Evolutionary conservation across 164 flowering plant species (phyloP).

Genomic region (Umbilicus rupestris): DNA sequence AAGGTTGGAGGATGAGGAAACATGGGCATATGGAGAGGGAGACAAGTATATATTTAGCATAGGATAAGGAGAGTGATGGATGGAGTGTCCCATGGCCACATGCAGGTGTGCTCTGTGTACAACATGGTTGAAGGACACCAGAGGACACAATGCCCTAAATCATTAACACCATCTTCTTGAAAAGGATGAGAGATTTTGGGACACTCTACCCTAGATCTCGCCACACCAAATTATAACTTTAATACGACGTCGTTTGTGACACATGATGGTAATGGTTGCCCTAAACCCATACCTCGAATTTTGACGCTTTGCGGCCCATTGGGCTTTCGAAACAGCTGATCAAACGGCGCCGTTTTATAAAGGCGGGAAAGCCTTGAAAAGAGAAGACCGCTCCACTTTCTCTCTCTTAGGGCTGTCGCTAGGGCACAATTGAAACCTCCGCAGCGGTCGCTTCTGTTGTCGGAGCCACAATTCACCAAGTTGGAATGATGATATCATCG

Average conservation of each 20-base stretch:
- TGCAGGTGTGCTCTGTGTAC: not conserved
- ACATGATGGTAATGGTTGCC: too few relatives aligned
- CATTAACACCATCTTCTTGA: not conserved
- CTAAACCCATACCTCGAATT: too few relatives aligned
- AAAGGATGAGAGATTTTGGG: not conserved
- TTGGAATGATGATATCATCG: too few relatives aligned
- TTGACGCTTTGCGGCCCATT: not conserved
- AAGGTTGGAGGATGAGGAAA: not conserved
- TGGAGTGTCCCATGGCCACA: conserved; percentile 3
- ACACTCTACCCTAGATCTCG: not conserved
- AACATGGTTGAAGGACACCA: conserved; percentile 6
- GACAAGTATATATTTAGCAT: not conserved
- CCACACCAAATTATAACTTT: too few relatives aligned
- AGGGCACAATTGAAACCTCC: too few relatives aligned
- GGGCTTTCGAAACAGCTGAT: not conserved
- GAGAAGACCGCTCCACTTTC: too few relatives aligned
- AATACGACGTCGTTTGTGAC: too few relatives aligned
- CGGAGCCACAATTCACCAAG: too few relatives aligned
- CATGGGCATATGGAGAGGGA: not conserved
- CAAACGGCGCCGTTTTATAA: too few relatives aligned
- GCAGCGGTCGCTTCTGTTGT: too few relatives aligned
- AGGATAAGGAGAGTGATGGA: conserved; percentile 4
- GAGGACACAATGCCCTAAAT: not conserved
- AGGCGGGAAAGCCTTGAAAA: too few relatives aligned
- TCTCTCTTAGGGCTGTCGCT: too few relatives aligned